These are phyloP conservation scores for Cryptosporidium tyzzeri DNA, from an alignment of 169 alveolate genomes.

Conservation along the genomic window DNA sequence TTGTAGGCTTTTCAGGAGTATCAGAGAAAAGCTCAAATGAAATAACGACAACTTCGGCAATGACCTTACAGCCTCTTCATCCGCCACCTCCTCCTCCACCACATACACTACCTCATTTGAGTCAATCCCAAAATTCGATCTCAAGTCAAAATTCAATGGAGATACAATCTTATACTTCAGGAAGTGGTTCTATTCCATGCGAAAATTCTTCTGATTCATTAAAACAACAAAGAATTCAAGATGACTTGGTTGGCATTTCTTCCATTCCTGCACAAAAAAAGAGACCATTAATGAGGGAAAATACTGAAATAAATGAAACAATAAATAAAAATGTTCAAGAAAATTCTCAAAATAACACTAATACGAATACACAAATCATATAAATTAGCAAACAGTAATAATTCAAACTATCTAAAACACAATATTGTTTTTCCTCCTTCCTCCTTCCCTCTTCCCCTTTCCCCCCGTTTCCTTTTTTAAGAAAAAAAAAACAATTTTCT, in stretches of 20 bases:
- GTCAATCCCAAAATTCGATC: background rate
- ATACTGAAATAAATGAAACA: background rate
- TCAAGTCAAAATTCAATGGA: background rate
- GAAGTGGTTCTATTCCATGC: background rate
- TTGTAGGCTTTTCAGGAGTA: background rate
- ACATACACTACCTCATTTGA: background rate
- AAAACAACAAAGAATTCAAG: background rate
- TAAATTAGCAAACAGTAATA: background rate
- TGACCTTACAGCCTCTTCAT: background rate
- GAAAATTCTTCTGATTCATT: background rate
- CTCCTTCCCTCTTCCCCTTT: too few relatives aligned
- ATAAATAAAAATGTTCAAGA: background rate
- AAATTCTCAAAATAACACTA: background rate
- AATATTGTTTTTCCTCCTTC: background rate
- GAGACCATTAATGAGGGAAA: background rate
- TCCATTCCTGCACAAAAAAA: conserved; percentile 1
- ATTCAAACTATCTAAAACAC: background rate
- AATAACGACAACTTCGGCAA: background rate
- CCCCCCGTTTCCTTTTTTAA: background rate
- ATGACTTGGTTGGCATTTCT: background rate
- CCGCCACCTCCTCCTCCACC: background rate
- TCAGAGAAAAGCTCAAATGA: background rate
- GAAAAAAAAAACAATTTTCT: background rate
- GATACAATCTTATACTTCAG: background rate
- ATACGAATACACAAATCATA: background rate